phyloP scores from a whole-genome alignment of 2,329 filamentous ascomycete species.

The Xylariaceae sp. region DNA sequence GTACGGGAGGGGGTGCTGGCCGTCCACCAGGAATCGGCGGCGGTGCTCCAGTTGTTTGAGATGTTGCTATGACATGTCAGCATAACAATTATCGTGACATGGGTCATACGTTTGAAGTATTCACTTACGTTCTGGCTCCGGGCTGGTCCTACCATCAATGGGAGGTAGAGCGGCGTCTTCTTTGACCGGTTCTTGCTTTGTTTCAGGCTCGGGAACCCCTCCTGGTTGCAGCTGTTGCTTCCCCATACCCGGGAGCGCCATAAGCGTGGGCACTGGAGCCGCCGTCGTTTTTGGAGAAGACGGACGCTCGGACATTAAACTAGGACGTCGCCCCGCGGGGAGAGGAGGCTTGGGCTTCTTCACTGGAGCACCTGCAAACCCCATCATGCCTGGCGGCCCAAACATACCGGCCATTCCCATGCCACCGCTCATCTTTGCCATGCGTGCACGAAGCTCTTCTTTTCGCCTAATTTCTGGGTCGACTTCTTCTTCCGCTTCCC shows the following conservation, averaged over 20 bases:
- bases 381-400: slow-evolving; percentile 62
- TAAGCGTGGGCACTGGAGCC: slow-evolving; percentile 53
- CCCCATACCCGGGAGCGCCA: slow-evolving; percentile 68
- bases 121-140: slow-evolving; percentile 27
- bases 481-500: slow-evolving; percentile 77
- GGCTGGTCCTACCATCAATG: slow-evolving; percentile 24
- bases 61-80: slow-evolving; percentile 29
- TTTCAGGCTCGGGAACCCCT: slow-evolving; percentile 43
- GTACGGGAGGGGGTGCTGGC: slow-evolving; percentile 53
- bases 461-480: slow-evolving; percentile 81
- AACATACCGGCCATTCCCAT: slow-evolving; percentile 90
- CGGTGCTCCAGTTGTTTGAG: slow-evolving; percentile 30
- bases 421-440: slow-evolving; percentile 97
- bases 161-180: slow-evolving; percentile 30
- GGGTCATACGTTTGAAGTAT: slow-evolving; percentile 11
- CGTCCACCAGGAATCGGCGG: slow-evolving; percentile 47
- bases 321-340: slow-evolving; percentile 36
- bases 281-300: slow-evolving; percentile 40
- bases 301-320: slow-evolving; percentile 40
- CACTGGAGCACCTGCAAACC: slow-evolving; percentile 46
- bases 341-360: slow-evolving; percentile 52
- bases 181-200: slow-evolving; percentile 39
- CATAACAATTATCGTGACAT: slow-evolving; percentile 12
- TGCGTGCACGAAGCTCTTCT: slow-evolving; percentile 84
- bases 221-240: slow-evolving; percentile 47